phyloP scores from a whole-genome alignment of 2,329 filamentous ascomycete genomes.

The Hortaea werneckii region DNA sequence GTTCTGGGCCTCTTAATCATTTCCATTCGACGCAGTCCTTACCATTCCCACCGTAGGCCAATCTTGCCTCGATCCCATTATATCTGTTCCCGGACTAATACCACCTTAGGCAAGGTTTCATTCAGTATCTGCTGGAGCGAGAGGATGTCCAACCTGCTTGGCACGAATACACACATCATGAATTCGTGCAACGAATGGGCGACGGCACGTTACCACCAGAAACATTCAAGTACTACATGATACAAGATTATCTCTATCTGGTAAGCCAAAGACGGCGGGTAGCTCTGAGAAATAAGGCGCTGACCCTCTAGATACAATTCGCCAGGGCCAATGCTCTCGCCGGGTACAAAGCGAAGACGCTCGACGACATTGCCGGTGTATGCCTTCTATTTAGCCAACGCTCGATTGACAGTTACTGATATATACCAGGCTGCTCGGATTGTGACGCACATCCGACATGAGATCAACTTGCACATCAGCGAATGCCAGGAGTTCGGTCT shows the following conservation, averaged over 20 bases:
- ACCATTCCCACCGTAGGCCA: conserved; percentile 54
- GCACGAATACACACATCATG: conserved; percentile 67
- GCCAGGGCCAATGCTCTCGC: conserved; percentile 76
- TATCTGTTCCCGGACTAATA: neutral
- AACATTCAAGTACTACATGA: conserved; percentile 77
- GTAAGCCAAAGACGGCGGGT: conserved; percentile 35
- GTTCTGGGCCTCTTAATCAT: conserved; percentile 66
- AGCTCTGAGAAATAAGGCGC: neutral
- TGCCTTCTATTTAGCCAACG: conserved; percentile 12
- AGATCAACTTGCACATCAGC: conserved; percentile 69
- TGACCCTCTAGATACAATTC: conserved; percentile 59
- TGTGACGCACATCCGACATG: conserved; percentile 64
- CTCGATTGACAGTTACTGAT: neutral
- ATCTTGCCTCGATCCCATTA: neutral
- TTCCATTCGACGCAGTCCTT: conserved; percentile 62
- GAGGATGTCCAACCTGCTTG: conserved; percentile 65
- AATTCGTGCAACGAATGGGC: conserved; percentile 69
- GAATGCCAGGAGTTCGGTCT: conserved; percentile 80
- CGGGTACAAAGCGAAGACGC: conserved; percentile 69
- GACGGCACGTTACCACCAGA: conserved; percentile 63
- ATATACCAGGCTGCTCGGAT: conserved; percentile 51
- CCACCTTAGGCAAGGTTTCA: conserved; percentile 51
- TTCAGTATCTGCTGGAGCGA: conserved; percentile 71
- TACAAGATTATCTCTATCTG: conserved; percentile 87
- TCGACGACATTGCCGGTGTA: conserved; percentile 63